phyloP scores from a whole-genome alignment of 163 green algal species.

The Scenedesmus sp. region DNA sequence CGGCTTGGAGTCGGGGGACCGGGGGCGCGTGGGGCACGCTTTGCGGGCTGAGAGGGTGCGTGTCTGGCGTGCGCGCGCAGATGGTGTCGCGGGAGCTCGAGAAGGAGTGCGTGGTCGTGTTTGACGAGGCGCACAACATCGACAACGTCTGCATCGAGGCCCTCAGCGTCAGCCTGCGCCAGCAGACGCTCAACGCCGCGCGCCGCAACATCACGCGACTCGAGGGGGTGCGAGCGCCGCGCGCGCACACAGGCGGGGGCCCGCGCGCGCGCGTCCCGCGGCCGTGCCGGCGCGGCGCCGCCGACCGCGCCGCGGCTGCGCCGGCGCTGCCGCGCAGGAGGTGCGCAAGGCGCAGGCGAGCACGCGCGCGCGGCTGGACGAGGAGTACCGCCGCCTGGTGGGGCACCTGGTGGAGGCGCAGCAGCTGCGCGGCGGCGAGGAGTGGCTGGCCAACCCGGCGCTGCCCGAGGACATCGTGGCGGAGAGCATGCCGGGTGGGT shows the following conservation, averaged over 20 bases:
- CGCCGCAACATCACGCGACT: slow-evolving; percentile 86
- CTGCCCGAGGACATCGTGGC: slow-evolving; percentile 91
- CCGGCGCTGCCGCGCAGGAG: slow-evolving; percentile 4
- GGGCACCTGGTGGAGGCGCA: slow-evolving; percentile 50
- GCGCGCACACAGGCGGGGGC: too few species aligned
- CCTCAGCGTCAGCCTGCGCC: slow-evolving; percentile 93
- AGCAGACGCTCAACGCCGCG: slow-evolving; percentile 93
- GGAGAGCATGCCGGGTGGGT: slow-evolving; percentile 83
- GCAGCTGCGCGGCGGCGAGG: slow-evolving; percentile 62
- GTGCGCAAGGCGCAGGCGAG: slow-evolving; percentile 36
- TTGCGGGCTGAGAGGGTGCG: too few species aligned
- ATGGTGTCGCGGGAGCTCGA: slow-evolving; percentile 97
- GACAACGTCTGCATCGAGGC: slow-evolving; percentile 99
- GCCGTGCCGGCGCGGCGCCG: too few species aligned
- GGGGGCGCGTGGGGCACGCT: too few species aligned
- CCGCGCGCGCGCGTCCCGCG: too few species aligned
- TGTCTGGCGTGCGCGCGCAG: slow-evolving; percentile 48
- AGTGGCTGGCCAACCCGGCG: slow-evolving; percentile 91
- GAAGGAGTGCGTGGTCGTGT: slow-evolving; percentile 97
- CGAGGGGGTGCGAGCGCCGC: slow-evolving; percentile 46
- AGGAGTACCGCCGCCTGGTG: slow-evolving; percentile 94
- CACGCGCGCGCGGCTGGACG: slow-evolving; percentile 66
- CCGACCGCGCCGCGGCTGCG: too few species aligned
- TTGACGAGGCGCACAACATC: slow-evolving; percentile 99
- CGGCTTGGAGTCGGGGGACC: too few species aligned